A percentile compares a stretch with the other conserved stretches of the same genome.
These are phyloP conservation scores for Diaporthe citri DNA, from an alignment of 2,329 filamentous ascomycete genomes.

Conservation along the genomic window DNA sequence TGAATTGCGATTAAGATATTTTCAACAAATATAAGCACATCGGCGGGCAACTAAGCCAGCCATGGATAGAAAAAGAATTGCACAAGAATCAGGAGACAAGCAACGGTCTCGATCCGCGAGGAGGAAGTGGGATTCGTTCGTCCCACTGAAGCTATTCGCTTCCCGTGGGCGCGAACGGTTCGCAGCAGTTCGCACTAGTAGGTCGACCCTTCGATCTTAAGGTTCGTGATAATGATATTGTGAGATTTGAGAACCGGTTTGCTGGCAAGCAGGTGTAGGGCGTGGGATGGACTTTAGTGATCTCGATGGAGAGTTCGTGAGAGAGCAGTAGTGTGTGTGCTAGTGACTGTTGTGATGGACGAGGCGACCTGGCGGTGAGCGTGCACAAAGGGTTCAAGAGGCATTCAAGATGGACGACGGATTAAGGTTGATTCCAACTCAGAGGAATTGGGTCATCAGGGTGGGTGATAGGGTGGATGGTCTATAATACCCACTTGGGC, in stretches of 20 bases:
- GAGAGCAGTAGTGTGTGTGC: conserved; percentile 32
- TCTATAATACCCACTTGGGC: conserved; percentile 41
- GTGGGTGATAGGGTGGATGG: conserved; percentile 33
- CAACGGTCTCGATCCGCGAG: conserved; percentile 26
- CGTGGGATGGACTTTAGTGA: conserved; percentile 23
- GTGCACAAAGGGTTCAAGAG: conserved; percentile 25
- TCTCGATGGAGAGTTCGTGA: conserved; percentile 38
- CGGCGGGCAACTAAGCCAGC: conserved; percentile 28
- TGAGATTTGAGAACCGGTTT: background rate
- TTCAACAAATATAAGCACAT: conserved; percentile 34
- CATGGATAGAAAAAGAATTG: conserved; percentile 29
- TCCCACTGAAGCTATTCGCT: conserved; percentile 41
- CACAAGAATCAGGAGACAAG: conserved; percentile 30
- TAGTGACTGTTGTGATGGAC: conserved; percentile 24
- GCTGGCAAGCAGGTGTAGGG: conserved; percentile 10
- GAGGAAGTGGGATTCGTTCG: conserved; percentile 38
- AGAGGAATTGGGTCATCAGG: conserved; percentile 20
- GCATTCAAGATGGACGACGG: conserved; percentile 31
- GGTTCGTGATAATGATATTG: conserved; percentile 32
- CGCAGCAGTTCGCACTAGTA: conserved; percentile 36
- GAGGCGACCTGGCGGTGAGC: conserved; percentile 35
- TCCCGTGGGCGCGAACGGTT: conserved; percentile 40
- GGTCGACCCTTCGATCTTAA: conserved; percentile 24
- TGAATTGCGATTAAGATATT: conserved; percentile 22
- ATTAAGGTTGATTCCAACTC: conserved; percentile 33